Evolutionary conservation across 768 basidiomycete genomes (phyloP).

Genomic region (Xanthoconium purpureum): DNA sequence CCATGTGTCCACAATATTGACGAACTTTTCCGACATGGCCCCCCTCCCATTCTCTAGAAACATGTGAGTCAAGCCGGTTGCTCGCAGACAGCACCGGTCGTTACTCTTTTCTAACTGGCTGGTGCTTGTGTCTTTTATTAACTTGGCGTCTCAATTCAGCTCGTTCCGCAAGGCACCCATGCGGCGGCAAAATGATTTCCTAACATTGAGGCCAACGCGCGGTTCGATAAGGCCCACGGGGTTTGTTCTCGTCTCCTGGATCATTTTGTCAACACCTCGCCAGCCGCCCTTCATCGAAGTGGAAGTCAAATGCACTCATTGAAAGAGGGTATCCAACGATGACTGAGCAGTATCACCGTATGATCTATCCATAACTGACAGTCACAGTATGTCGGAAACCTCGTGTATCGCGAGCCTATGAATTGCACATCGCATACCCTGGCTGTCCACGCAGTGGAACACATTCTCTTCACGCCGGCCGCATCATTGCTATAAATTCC

Average conservation of each 20-base stretch:
- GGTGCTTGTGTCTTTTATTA: neutral
- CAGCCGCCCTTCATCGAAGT: neutral
- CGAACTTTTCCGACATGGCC: too few relatives aligned
- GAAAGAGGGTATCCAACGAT: neutral
- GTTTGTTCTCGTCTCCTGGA: too few relatives aligned
- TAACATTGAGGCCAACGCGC: neutral
- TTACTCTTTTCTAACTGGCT: too few relatives aligned
- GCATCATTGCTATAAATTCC: neutral
- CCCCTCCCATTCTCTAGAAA: too few relatives aligned
- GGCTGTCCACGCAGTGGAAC: neutral
- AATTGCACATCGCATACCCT: slow-evolving; percentile 4
- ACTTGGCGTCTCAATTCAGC: neutral
- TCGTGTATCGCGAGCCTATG: slow-evolving; percentile 6
- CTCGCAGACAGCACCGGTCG: too few relatives aligned
- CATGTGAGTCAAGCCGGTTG: too few relatives aligned
- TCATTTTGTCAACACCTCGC: neutral
- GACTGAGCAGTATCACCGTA: too few relatives aligned
- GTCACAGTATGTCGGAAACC: neutral
- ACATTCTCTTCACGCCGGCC: slow-evolving; percentile 3
- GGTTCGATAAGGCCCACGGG: neutral
- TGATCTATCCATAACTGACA: too few relatives aligned
- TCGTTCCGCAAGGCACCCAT: slow-evolving; percentile 6
- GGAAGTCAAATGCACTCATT: neutral
- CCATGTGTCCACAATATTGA: too few relatives aligned
- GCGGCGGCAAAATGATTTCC: neutral